A percentile compares a stretch with the other conserved stretches of the same genome.
phyloP scores from a whole-genome alignment of 1,284 basidiomycete genomes.

The Trichosporon inkin region DNA sequence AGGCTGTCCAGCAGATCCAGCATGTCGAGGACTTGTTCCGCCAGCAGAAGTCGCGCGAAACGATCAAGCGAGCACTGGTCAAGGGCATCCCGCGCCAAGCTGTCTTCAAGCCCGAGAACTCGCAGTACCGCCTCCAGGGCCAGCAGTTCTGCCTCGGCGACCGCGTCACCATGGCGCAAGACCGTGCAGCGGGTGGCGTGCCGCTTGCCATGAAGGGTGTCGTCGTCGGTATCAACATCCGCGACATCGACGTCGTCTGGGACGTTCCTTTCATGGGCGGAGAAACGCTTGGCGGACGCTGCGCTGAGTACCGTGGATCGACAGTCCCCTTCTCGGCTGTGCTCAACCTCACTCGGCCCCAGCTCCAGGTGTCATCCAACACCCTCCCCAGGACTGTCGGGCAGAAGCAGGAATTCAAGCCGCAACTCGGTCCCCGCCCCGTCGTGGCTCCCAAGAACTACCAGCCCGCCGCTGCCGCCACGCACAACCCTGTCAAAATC shows the following conservation, averaged over 20 bases:
- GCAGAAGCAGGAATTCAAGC: conserved; percentile 57
- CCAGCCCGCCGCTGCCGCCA: conserved; percentile 53
- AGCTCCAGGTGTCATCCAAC: conserved; percentile 64
- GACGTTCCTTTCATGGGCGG: conserved; percentile 94
- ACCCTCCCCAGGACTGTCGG: conserved; percentile 47
- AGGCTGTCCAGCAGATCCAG: conserved; percentile 39
- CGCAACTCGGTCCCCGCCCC: conserved; percentile 64
- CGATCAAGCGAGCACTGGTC: conserved; percentile 83
- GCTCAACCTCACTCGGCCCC: conserved; percentile 75
- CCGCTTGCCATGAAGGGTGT: conserved; percentile 89
- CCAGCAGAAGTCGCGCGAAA: conserved; percentile 57
- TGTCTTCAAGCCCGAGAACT: conserved; percentile 87
- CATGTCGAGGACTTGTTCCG: conserved; percentile 64
- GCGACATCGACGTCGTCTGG: conserved; percentile 94
- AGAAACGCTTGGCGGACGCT: conserved; percentile 79
- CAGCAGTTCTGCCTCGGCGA: conserved; percentile 92
- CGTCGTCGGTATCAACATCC: conserved; percentile 79
- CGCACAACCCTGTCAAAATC: conserved; percentile 51
- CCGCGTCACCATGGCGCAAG: conserved; percentile 90
- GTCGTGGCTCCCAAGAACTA: conserved; percentile 61
- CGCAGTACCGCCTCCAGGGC: conserved; percentile 81
- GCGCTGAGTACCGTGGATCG: conserved; percentile 82
- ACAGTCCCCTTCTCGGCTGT: conserved; percentile 78
- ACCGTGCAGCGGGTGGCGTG: conserved; percentile 75
- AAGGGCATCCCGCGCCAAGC: conserved; percentile 91